These are phyloP conservation scores for Tieghemostelium lacteum DNA, from an alignment of 78 protist species.

Conservation along the genomic window DNA sequence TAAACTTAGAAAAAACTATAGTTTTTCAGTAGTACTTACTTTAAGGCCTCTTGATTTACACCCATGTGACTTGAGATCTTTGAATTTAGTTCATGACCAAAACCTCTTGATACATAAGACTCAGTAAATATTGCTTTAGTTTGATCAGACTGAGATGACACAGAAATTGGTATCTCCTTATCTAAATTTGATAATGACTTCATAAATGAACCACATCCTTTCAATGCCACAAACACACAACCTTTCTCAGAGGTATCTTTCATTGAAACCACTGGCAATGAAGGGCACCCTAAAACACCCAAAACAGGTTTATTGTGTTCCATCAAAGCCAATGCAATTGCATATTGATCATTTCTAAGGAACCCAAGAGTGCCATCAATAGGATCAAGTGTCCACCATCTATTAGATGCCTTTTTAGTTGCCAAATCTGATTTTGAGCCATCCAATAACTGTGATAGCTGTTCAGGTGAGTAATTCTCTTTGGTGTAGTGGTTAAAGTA, in stretches of 20 bases:
- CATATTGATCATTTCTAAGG: constrained; percentile 77
- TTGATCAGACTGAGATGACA: constrained; percentile 24
- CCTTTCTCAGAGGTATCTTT: constrained; percentile 21
- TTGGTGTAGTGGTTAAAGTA: constrained; percentile 17
- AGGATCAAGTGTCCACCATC: constrained; percentile 83
- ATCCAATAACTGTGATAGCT: background rate
- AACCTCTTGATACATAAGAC: constrained; percentile 68
- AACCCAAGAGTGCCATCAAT: constrained; percentile 83
- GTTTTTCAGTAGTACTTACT: no score
- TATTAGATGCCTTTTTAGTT: background rate
- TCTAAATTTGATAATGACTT: background rate
- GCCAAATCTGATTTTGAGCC: constrained; percentile 1
- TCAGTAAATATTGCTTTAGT: constrained; percentile 66
- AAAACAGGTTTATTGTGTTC: constrained; percentile 67
- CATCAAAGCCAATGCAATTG: constrained; percentile 76
- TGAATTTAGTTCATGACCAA: constrained; percentile 61
- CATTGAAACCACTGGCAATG: constrained; percentile 19
- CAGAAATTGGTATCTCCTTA: constrained; percentile 5
- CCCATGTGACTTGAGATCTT: constrained; percentile 52
- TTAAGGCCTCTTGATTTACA: constrained; percentile 29
- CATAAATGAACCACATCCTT: constrained; percentile 37
- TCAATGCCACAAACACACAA: constrained; percentile 41
- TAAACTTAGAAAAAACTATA: no score
- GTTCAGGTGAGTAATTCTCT: background rate
- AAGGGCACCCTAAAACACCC: constrained; percentile 82